Percentiles rank a stretch among this genome's conserved stretches.
These are phyloP conservation scores for Cytospora piceicola DNA, from an alignment of 2,329 filamentous ascomycete species.

Conservation along the genomic window DNA sequence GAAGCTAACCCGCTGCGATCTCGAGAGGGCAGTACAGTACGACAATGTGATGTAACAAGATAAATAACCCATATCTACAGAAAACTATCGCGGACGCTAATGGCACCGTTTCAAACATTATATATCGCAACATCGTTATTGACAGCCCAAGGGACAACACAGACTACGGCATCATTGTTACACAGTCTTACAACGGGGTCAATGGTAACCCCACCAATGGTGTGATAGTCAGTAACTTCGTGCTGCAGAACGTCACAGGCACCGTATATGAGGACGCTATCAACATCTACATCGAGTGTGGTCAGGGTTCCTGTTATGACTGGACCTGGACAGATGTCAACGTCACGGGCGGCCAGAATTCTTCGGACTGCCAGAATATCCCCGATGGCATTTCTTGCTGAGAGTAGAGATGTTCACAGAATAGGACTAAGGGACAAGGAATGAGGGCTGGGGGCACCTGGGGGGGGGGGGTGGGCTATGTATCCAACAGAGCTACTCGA, in stretches of 20 bases:
- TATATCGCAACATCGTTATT: constrained; percentile 57
- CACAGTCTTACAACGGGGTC: constrained; percentile 59
- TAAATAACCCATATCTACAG: constrained; percentile 46
- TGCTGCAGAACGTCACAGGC: constrained; percentile 47
- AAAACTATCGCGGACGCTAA: constrained; percentile 58
- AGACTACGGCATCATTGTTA: constrained; percentile 59
- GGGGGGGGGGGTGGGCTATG: too few species aligned
- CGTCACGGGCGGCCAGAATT: constrained; percentile 44
- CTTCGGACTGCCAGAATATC: constrained; percentile 17
- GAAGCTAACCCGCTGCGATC: too few species aligned
- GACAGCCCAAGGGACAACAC: constrained; percentile 45
- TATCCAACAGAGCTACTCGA: too few species aligned
- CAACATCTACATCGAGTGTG: constrained; percentile 46
- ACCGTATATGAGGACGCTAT: constrained; percentile 38
- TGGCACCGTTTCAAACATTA: constrained; percentile 55
- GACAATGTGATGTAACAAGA: constrained; percentile 10
- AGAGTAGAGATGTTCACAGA: background rate
- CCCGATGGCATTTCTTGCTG: constrained; percentile 14
- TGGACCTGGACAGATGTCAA: constrained; percentile 44
- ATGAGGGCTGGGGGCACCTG: background rate
- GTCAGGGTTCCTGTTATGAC: constrained; percentile 40
- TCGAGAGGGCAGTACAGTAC: constrained; percentile 39
- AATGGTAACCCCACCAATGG: constrained; percentile 48
- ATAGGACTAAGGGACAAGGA: background rate
- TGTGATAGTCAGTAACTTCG: constrained; percentile 51